phyloP scores from a whole-genome alignment of 2,329 filamentous ascomycete species.

The Tolypocladium cylindrosporum region DNA sequence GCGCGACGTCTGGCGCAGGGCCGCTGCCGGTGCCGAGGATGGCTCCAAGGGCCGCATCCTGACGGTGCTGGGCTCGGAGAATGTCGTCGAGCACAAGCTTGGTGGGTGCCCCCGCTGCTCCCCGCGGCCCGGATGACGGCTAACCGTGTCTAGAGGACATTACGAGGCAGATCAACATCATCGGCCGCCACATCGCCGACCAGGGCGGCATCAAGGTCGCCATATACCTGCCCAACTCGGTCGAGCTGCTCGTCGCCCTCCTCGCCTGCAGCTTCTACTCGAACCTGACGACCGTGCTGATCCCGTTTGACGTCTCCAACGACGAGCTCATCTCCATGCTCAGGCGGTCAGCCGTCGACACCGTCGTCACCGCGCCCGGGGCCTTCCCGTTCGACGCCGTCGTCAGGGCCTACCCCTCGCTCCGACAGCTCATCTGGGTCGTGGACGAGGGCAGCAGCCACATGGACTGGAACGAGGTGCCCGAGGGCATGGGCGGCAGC shows the following conservation, averaged over 20 bases:
- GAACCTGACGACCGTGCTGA: slow-evolving; percentile 69
- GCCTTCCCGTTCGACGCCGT: slow-evolving; percentile 73
- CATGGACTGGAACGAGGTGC: slow-evolving; percentile 90
- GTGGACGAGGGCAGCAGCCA: slow-evolving; percentile 84
- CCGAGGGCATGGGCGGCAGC: slow-evolving; percentile 62
- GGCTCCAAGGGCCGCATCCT: slow-evolving; percentile 63
- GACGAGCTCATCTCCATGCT: slow-evolving; percentile 63
- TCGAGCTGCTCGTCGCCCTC: slow-evolving; percentile 72
- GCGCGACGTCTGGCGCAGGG: slow-evolving; percentile 79
- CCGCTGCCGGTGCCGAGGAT: slow-evolving; percentile 52
- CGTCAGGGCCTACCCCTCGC: slow-evolving; percentile 54
- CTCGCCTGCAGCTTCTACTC: slow-evolving; percentile 84
- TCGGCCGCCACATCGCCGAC: slow-evolving; percentile 67
- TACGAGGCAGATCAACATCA: slow-evolving; percentile 76
- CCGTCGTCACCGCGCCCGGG: slow-evolving; percentile 75
- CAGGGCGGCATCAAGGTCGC: slow-evolving; percentile 69
- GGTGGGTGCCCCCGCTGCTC: slow-evolving; percentile 24
- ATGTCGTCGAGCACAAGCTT: slow-evolving; percentile 61
- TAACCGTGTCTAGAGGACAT: slow-evolving; percentile 44
- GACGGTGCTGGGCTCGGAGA: slow-evolving; percentile 69
- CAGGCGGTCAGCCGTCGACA: slow-evolving; percentile 63
- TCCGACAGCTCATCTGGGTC: slow-evolving; percentile 82
- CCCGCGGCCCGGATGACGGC: slow-evolving; percentile 3
- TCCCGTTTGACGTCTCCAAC: slow-evolving; percentile 72
- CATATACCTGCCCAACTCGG: slow-evolving; percentile 84